Conservation (phyloP, 2,329 filamentous ascomycete genomes). For the Ophiocordyceps camponoti-saundersi region DNA sequence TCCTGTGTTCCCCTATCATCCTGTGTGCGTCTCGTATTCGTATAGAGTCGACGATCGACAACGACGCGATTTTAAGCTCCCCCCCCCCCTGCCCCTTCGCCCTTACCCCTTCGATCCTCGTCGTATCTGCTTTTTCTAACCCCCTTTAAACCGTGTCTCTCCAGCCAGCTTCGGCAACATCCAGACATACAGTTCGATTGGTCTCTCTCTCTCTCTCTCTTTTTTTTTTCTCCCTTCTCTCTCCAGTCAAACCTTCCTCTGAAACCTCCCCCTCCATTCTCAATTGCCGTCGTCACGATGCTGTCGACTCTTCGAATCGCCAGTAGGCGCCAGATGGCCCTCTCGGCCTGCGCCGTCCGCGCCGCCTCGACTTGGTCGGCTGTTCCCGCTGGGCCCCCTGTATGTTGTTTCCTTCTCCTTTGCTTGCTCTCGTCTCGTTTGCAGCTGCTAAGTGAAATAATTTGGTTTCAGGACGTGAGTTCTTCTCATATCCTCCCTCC, state of each 20-base stretch:
- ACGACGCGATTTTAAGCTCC: background rate
- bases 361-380: constrained; percentile 74
- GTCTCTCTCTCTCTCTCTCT: no score
- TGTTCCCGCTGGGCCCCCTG: constrained; percentile 85
- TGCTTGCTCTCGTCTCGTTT: background rate
- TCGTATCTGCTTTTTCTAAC: background rate
- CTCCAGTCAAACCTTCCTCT: background rate
- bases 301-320: constrained; percentile 37
- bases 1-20: no score
- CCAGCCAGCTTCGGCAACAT: background rate
- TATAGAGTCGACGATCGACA: background rate
- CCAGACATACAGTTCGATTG: background rate
- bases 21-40: background rate
- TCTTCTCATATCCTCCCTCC: background rate
- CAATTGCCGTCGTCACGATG: constrained; percentile 18
- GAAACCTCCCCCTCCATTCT: background rate
- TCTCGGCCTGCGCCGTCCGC: constrained; percentile 25
- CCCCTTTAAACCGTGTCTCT: background rate
- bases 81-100: no score
- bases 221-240: background rate
- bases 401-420: constrained; percentile 29
- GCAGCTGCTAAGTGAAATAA: background rate
- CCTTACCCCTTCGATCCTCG: no score
- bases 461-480: constrained; percentile 7
- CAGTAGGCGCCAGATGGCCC: constrained; percentile 23